Conservation (phyloP, 1,284 basidiomycete species). For the Wolfiporia cocos region DNA sequence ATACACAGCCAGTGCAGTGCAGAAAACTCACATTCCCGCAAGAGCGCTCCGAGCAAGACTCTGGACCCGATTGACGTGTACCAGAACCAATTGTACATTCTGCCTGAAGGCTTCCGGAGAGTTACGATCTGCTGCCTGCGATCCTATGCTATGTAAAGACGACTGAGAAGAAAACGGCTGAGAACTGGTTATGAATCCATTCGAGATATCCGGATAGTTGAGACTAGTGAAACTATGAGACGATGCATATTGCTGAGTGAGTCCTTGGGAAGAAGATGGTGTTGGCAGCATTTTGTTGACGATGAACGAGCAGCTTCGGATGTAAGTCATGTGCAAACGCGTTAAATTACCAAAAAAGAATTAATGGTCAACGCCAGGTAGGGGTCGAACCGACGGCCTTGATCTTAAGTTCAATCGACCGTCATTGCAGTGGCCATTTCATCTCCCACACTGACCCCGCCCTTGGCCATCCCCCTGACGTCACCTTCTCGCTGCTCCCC, state of each 20-base stretch:
- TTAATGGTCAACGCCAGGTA: constrained; percentile 10
- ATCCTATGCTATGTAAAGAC: neutral
- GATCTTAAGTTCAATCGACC: neutral
- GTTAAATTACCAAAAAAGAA: neutral
- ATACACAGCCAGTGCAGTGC: neutral
- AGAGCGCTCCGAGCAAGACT: constrained; percentile 37
- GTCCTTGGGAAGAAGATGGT: neutral
- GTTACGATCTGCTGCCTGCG: constrained; percentile 34
- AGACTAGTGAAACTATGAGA: neutral
- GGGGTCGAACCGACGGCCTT: constrained; percentile 11
- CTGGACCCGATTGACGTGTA: constrained; percentile 39
- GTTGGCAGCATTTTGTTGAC: neutral
- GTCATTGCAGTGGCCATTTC: constrained; percentile 9
- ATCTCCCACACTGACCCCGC: constrained; percentile 9
- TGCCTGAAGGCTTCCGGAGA: constrained; percentile 50
- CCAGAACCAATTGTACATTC: constrained; percentile 40
- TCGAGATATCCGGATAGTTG: neutral
- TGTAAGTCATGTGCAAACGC: neutral
- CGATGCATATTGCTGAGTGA: neutral
- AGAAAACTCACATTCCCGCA: constrained; percentile 40
- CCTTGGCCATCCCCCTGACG: constrained; percentile 1
- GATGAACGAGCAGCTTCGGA: neutral
- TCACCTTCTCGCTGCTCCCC: no score
- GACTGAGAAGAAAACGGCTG: constrained; percentile 3
- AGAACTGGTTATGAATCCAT: neutral